Percentiles rank a stretch among this genome's conserved stretches.
These are phyloP conservation scores for Phytomonas sp. DNA, from an alignment of 208 protist species.

Conservation along the genomic window DNA sequence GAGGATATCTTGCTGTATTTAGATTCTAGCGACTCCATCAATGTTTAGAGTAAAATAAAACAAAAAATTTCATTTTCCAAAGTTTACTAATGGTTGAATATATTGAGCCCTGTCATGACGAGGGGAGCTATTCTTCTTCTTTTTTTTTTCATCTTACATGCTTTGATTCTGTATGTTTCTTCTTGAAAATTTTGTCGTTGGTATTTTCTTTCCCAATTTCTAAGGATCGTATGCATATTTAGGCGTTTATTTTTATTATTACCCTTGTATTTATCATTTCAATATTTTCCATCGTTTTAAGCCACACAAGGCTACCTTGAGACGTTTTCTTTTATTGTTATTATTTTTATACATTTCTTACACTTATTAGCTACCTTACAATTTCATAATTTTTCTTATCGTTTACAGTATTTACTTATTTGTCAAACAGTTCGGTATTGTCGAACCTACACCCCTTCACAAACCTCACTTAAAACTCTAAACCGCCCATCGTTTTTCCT, in stretches of 20 bases:
- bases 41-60: not conserved
- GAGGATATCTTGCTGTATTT: not conserved
- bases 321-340: constrained; percentile 2
- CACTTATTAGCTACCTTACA: constrained; percentile 2
- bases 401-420: not conserved
- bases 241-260: not conserved
- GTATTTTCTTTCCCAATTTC: not conserved
- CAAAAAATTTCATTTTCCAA: not conserved
- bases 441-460: not conserved
- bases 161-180: not conserved
- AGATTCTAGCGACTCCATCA: not conserved
- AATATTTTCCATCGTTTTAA: not conserved
- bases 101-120: not conserved
- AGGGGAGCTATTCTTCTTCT: not conserved
- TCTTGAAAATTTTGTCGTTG: not conserved
- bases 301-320: not conserved
- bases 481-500: too few species aligned
- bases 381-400: not conserved
- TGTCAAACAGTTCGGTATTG: not conserved
- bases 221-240: not conserved
- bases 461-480: not conserved
- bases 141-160: constrained; percentile 10
- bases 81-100: not conserved
- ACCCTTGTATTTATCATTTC: not conserved
- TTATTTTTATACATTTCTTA: not conserved